Percentiles rank a stretch among this genome's conserved stretches.
Conservation (phyloP, 2,329 filamentous ascomycete genomes). For the Myotisia sp. region DNA sequence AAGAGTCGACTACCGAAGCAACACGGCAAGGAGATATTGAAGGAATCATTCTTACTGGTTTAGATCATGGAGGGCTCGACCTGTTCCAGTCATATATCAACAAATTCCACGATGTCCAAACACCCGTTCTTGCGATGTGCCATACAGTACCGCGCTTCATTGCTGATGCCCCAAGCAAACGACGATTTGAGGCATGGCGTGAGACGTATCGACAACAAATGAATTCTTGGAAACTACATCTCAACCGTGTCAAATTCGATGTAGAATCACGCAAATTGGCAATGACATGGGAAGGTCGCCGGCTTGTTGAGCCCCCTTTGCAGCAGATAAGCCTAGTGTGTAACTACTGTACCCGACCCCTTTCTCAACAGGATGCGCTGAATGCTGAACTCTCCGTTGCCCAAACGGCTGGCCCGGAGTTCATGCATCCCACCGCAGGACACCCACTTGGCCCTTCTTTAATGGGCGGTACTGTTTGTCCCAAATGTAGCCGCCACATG, state of each 20-base stretch:
- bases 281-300: conserved; percentile 36
- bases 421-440: conserved; percentile 21
- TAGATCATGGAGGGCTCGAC: conserved; percentile 43
- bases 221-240: conserved; percentile 47
- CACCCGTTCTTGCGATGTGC: conserved; percentile 46
- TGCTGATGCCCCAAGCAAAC: conserved; percentile 37
- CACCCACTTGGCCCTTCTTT: conserved; percentile 23
- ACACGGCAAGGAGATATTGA: conserved; percentile 44
- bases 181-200: conserved; percentile 45
- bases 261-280: conserved; percentile 42
- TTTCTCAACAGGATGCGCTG: conserved; percentile 33
- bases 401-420: conserved; percentile 15
- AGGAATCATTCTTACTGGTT: conserved; percentile 47
- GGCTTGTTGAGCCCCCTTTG: conserved; percentile 35
- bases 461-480: conserved; percentile 42
- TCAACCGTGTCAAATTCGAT: conserved; percentile 45
- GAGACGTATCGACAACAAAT: conserved; percentile 47
- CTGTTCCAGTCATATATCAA: conserved; percentile 48
- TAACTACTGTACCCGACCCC: conserved; percentile 44
- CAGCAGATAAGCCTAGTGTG: conserved; percentile 46
- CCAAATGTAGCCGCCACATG: conserved; percentile 48
- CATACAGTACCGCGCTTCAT: conserved; percentile 46
- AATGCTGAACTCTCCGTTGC: conserved; percentile 16
- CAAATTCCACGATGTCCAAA: conserved; percentile 48
- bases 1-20: conserved; percentile 37